Evolutionary conservation across 2,329 filamentous ascomycete genomes (phyloP), one percentile per base, ranked within the genome.

Genomic region (Aspergillus sergii): DNA sequence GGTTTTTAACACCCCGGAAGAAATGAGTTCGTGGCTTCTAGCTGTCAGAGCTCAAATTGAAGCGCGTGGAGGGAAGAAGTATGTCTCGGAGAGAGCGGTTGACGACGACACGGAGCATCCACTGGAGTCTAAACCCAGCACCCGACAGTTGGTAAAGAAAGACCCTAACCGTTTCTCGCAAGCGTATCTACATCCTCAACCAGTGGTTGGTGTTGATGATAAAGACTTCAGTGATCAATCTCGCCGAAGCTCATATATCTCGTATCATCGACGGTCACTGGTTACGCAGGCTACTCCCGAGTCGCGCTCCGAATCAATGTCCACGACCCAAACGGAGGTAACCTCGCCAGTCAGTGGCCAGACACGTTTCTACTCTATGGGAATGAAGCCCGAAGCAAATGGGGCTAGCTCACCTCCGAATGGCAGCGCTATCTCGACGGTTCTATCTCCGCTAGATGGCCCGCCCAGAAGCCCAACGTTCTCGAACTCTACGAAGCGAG

Each of bases 21-120:
- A 80, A 12, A 77, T 84, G 73, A 77, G 78, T 39, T 72, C 74
- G 1, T 84, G 82, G 82, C 70, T 84, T 28, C 67, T 75, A n/a
- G 73, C 76, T 4, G 70, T 83, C 34, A 73, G 81, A n/a, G 76
- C 76, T 41, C 78, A 81, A 68, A 83, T 84, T 41, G 79, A 82
- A 61, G 68, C 74, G 21, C 72, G 80, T 4, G 80, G 81, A n/a
- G 81, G 81, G 1, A 79, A 78, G 59, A 78, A 79, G 61, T 80
- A 80, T 65, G 71, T 75, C 3, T 73, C 76, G 5, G 80, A 82
- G 60, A 75, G 71, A 19, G 69, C 70, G 41, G 73, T 66, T 2
- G 74, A 75, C 39, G 73, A 75, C 3, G 72, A 69, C 12, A 63
- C 66, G 58, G 69, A 67, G 57, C 68, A 66, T 46, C 68, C 71